Conservation (phyloP, 2,329 filamentous ascomycete species). For the Trematosphaeria pertusa region DNA sequence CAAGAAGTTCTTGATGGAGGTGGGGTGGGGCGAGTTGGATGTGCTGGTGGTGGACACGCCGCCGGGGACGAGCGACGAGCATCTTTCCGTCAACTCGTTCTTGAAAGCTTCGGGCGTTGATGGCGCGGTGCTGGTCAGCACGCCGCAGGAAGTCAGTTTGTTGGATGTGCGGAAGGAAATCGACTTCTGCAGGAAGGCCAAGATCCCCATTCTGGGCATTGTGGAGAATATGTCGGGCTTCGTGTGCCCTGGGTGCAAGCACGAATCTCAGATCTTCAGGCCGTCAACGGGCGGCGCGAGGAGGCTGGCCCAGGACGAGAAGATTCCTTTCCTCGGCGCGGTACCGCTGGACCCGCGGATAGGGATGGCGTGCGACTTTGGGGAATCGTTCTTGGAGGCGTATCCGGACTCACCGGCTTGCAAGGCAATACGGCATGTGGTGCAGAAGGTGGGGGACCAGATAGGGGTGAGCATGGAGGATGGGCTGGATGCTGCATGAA, state of each 20-base stretch:
- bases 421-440: slow-evolving; percentile 79
- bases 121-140: slow-evolving; percentile 91
- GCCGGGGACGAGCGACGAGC: slow-evolving; percentile 93
- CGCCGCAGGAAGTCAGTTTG: slow-evolving; percentile 90
- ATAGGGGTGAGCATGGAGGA: slow-evolving; percentile 39
- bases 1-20: slow-evolving; percentile 97
- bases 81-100: slow-evolving; percentile 90
- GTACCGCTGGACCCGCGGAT: slow-evolving; percentile 94
- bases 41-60: slow-evolving; percentile 94
- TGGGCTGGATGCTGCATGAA: too few species aligned
- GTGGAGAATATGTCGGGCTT: slow-evolving; percentile 99
- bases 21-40: slow-evolving; percentile 96
- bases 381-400: slow-evolving; percentile 94
- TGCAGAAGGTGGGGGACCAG: slow-evolving; percentile 69
- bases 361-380: slow-evolving; percentile 95
- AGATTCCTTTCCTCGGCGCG: slow-evolving; percentile 84
- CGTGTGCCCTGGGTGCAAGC: slow-evolving; percentile 90
- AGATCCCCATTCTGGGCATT: slow-evolving; percentile 84
- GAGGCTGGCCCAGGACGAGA: slow-evolving; percentile 82
- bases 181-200: slow-evolving; percentile 95
- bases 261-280: slow-evolving; percentile 82
- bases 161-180: slow-evolving; percentile 97
- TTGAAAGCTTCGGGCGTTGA: slow-evolving; percentile 91
- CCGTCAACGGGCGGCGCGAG: slow-evolving; percentile 88
- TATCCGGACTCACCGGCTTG: slow-evolving; percentile 95